These are phyloP conservation scores for Eucalyptus polyanthemos DNA, from an alignment of 345 rosid species.

Conservation along the genomic window DNA sequence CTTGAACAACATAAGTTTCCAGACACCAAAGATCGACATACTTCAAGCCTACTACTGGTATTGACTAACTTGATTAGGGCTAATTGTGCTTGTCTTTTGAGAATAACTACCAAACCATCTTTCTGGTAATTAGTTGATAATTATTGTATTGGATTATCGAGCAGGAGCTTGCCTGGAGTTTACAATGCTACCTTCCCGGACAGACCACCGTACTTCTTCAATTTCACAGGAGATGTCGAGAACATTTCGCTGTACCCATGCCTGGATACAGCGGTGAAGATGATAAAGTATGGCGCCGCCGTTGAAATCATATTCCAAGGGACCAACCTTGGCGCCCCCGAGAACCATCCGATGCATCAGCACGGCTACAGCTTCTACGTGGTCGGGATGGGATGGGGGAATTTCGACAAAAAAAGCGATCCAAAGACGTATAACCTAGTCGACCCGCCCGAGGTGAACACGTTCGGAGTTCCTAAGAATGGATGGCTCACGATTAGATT, in stretches of 20 bases:
- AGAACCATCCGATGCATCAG: constrained; percentile 29
- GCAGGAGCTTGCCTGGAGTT: background rate
- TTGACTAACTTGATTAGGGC: background rate
- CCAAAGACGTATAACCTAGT: constrained; percentile 9
- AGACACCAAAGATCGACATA: background rate
- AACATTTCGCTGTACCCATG: background rate
- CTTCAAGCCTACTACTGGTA: constrained; percentile 36
- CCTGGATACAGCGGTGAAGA: constrained; percentile 3
- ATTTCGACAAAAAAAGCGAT: constrained; percentile 7
- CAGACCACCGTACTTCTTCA: background rate
- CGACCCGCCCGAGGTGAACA: constrained; percentile 27
- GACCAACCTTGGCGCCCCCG: constrained; percentile 6
- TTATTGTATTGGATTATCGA: background rate
- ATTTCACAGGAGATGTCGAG: constrained; percentile 17
- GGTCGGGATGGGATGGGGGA: constrained; percentile 25
- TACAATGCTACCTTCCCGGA: background rate
- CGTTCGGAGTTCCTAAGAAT: constrained; percentile 6
- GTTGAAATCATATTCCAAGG: constrained; percentile 35
- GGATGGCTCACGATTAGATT: constrained; percentile 22
- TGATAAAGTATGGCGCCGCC: constrained; percentile 7
- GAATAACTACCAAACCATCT: background rate
- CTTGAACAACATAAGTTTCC: constrained; percentile 34
- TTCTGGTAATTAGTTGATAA: background rate
- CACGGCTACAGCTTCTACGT: constrained; percentile 31
- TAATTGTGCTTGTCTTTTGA: background rate